Evolutionary conservation across 805 yeast species (phyloP), one percentile per base, ranked within the genome.

Genomic region (Myxozyma lipomycoides): DNA sequence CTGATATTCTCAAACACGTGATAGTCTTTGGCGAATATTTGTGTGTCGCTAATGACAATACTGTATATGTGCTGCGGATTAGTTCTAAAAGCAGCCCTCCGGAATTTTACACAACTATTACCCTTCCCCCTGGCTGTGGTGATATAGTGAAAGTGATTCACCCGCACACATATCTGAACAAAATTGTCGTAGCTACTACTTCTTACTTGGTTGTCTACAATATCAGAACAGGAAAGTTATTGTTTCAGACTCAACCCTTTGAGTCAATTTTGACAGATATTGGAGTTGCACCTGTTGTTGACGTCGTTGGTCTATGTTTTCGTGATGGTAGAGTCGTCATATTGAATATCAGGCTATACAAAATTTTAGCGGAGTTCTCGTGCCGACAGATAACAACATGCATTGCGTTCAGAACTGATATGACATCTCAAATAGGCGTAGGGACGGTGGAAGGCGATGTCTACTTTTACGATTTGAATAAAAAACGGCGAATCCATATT

Each of bases 91-190:
- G 3, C 60, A 63, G 34, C 73, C 71, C 46, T 55, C 64, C 69
- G 79, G 84, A 79, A 59, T 75, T 77, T 48, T 84, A 89, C 67
- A 81, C 95, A 3, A 73, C 81, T 15, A 67, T 90, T 45, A 68
- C 71, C 39, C 64, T 81, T 44, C 78, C 82, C 24, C 68, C 75
- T n/a, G 67, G 82, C 15, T 82, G 84, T 58, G 96, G 95, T 21
- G 76, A 74, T 5, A 76, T 93, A 17, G 82, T 84, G 9, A 83
- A 81, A 39, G 58, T 85, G 18, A 62, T 79, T 9, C 99, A 93
- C 67, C 83, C 91, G 44, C 90, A 97, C 26, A 91, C 99, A 0
- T 90, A 91, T 65, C 68, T 95, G 63, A 93, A 93, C 73, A 93
- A 93, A 65, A 71, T 95, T 24, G 83, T 85, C 1, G 81, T 91